phyloP scores from a whole-genome alignment of 176 grass and related monocot genomes.

The Triticum dicoccoides region DNA sequence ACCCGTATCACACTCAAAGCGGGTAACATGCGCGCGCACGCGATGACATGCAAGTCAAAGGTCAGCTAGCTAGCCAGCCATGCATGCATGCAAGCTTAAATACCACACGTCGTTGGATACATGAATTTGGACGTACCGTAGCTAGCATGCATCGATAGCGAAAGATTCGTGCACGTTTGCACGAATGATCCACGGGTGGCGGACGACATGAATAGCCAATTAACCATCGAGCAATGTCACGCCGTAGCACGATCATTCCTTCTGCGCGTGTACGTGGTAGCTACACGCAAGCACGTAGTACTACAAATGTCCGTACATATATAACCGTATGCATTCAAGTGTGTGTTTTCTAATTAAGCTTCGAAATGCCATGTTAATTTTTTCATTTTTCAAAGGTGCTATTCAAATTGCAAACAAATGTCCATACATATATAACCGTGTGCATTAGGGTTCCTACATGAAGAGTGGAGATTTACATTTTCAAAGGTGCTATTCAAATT shows the following conservation, averaged over 20 bases:
- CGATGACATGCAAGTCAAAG: not conserved
- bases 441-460: too few relatives aligned
- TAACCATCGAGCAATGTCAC: not conserved
- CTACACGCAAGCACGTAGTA: not conserved
- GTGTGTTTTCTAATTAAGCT: too few relatives aligned
- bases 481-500: too few relatives aligned
- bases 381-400: too few relatives aligned
- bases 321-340: too few relatives aligned
- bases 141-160: not conserved
- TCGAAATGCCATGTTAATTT: too few relatives aligned
- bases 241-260: not conserved
- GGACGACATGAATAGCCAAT: not conserved
- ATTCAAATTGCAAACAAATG: too few relatives aligned
- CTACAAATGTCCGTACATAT: not conserved
- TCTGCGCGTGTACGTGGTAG: not conserved
- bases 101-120: too few relatives aligned
- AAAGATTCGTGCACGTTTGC: not conserved
- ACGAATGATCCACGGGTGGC: not conserved
- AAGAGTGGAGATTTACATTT: too few relatives aligned
- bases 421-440: too few relatives aligned
- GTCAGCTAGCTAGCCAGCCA: not conserved
- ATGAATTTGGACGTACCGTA: not conserved
- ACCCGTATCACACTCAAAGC: conserved; percentile 13
- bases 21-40: not conserved
- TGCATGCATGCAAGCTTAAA: not conserved